phyloP scores from a whole-genome alignment of 768 basidiomycete species.

The Trametes maxima region DNA sequence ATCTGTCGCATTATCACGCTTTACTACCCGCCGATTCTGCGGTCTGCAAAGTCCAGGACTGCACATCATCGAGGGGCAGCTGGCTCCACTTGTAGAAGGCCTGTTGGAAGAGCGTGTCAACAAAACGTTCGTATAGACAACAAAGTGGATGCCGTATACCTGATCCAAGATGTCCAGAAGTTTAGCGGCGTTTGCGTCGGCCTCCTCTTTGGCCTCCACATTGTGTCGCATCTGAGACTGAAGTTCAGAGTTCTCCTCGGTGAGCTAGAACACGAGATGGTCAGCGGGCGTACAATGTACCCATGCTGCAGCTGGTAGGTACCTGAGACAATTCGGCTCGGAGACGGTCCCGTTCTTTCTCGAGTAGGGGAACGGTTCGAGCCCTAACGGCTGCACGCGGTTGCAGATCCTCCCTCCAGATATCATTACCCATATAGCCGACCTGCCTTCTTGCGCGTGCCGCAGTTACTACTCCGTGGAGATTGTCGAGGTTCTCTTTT shows the following conservation, averaged over 20 bases:
- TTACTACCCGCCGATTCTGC: constrained; percentile 36
- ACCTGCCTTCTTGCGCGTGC: constrained; percentile 57
- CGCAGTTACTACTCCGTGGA: constrained; percentile 70
- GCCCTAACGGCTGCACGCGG: constrained; percentile 66
- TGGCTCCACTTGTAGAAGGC: constrained; percentile 48
- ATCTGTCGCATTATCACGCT: background rate
- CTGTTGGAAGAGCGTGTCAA: constrained; percentile 13
- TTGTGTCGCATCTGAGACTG: constrained; percentile 54
- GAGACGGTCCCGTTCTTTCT: constrained; percentile 43
- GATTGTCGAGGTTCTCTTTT: constrained; percentile 66
- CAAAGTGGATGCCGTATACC: constrained; percentile 42
- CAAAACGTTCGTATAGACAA: background rate
- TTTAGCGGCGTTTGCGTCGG: constrained; percentile 47
- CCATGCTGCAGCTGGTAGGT: background rate
- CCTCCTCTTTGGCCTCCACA: constrained; percentile 45
- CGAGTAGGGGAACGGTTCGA: constrained; percentile 61
- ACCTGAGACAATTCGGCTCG: constrained; percentile 42
- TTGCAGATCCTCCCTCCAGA: constrained; percentile 66
- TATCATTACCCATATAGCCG: constrained; percentile 48
- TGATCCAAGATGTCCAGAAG: constrained; percentile 56
- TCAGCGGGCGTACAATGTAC: background rate
- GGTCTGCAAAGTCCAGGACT: constrained; percentile 41
- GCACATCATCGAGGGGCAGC: constrained; percentile 65
- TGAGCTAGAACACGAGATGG: constrained; percentile 44
- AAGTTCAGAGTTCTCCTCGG: constrained; percentile 53